Base-by-base conservation (phyloP, 805 yeast genomes). In the Novakomyces olei region DNA sequence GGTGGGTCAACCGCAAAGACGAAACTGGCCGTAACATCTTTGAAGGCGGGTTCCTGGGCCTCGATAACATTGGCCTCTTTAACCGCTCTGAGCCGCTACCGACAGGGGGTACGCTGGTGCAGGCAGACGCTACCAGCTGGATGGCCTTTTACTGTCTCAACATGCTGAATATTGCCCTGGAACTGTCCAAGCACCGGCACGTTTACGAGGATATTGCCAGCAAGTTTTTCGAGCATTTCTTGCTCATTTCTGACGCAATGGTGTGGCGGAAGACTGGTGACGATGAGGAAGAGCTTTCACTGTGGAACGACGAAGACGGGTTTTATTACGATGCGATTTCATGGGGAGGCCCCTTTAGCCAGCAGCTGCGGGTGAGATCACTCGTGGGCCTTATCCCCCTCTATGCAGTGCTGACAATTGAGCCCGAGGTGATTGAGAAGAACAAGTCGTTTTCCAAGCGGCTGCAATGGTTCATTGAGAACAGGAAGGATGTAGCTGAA, bases 1-100 rank as follows among this genome's bases (percentile, higher is more conserved):
- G 95, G 95, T 81, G 95, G 95, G 93, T 83, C 37, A 81, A 83
- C 54, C 63, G 92, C 46, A 81, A 81, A 49, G 94, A 81, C 54
- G 52, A 63, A 3, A 74, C 71, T 39, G 94, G 94, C 40, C 74
- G 75, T 46, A 81, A 81, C 44, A 75, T 83, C 17, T 81, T 83
- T 48, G 92, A 78, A 55, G 95, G 95, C 39, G 95, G 95, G 0
- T 81, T 81, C 53, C 61, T 81, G 37, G 95, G 95, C 5, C 60
- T 81, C 37, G 95, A 81, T 55, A 81, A 81, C 53, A 81, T 81
- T 53, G 93, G 94, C 42, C 63, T 81, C 39, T 81, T 81, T 58
- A 81, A 81, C 53, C 65, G 95, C 50, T 76, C 92, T 4, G 95
- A 81, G 57, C 88, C 91, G 1, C 59, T 78, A 44, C 95, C 95